A percentile compares a stretch with the other conserved stretches of the same genome.
Evolutionary conservation across 169 alveolate species (phyloP).

Genomic region (Plasmodium sp.): DNA sequence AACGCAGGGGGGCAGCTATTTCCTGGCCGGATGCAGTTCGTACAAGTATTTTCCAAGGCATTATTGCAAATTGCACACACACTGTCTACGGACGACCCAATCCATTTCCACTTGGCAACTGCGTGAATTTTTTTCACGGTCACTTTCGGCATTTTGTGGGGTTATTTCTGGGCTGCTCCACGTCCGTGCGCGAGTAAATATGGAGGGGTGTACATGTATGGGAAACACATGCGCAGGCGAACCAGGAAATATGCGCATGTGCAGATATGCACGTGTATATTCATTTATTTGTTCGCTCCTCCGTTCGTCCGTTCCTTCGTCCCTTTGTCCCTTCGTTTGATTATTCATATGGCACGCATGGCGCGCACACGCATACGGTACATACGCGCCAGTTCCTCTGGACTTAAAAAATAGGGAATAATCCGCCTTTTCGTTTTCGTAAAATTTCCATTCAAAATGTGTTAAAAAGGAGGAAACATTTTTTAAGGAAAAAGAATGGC

Average conservation of each 20-base stretch:
- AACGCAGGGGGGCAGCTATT: conserved; percentile 87
- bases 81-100: conserved; percentile 82
- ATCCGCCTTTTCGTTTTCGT: neutral
- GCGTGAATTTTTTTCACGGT: conserved; percentile 83
- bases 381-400: neutral
- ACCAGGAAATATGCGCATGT: neutral
- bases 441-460: neutral
- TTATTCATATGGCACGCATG: neutral
- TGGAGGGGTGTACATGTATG: neutral
- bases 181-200: neutral
- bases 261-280: neutral
- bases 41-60: conserved; percentile 85
- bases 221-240: neutral
- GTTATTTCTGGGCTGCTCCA: neutral
- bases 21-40: conserved; percentile 86
- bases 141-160: conserved; percentile 76
- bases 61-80: conserved; percentile 86
- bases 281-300: neutral
- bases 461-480: neutral
- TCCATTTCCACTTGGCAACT: conserved; percentile 88
- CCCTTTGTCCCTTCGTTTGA: neutral
- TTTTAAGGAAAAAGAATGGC: neutral
- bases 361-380: neutral
- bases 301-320: neutral
- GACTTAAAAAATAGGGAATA: neutral